These are phyloP conservation scores for Paecilomyces variotii DNA, from an alignment of 2,329 filamentous ascomycete genomes.

Conservation along the genomic window DNA sequence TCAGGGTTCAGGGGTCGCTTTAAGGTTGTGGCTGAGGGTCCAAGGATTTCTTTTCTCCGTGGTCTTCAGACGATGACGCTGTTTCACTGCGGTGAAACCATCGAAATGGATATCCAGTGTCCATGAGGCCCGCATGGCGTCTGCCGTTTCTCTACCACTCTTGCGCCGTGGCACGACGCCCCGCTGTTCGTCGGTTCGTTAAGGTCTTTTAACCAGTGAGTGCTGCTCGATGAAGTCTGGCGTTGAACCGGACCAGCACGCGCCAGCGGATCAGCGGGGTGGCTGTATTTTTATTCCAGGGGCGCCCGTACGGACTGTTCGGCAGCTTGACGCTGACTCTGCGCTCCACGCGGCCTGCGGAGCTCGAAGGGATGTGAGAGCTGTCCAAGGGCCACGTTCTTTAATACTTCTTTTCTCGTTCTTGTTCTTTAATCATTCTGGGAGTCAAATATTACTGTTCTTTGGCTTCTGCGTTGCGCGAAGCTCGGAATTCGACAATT, in stretches of 20 bases:
- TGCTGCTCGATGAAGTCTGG: background rate
- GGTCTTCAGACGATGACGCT: background rate
- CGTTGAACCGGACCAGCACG: background rate
- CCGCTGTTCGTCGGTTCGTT: background rate
- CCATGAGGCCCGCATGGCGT: background rate
- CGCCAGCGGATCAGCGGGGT: background rate
- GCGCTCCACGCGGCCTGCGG: background rate
- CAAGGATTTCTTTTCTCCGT: background rate
- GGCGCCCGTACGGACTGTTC: background rate
- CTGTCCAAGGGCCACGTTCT: background rate
- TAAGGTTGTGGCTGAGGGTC: slow-evolving; percentile 2
- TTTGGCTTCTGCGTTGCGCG: background rate
- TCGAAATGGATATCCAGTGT: background rate
- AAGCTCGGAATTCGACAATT: background rate
- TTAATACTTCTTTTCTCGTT: background rate
- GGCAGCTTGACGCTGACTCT: background rate
- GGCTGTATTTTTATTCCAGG: background rate
- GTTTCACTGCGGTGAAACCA: background rate
- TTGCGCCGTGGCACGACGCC: background rate
- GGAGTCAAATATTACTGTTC: background rate
- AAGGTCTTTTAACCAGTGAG: background rate
- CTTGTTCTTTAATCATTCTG: background rate
- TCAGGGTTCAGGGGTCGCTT: background rate
- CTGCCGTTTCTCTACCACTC: background rate
- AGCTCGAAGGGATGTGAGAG: background rate